These are phyloP conservation scores for Teratosphaeria viscida DNA, from an alignment of 2,329 filamentous ascomycete species.

Conservation along the genomic window DNA sequence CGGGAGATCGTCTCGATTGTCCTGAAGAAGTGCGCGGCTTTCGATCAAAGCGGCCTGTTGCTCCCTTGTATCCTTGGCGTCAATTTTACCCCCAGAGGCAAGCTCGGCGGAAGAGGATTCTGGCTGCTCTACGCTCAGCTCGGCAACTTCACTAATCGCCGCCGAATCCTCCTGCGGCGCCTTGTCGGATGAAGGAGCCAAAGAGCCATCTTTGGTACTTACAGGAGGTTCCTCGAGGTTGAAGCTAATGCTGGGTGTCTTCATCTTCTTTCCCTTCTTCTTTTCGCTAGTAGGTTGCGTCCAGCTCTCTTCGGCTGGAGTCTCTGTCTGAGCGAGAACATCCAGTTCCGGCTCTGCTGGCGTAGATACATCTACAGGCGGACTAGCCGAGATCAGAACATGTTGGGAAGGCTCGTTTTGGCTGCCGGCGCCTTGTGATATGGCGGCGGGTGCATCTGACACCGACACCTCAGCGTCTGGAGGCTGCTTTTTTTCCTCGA, in stretches of 20 bases:
- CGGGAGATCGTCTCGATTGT: not conserved
- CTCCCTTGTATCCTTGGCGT: not conserved
- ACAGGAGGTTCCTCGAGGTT: not conserved
- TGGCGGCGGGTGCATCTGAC: not conserved
- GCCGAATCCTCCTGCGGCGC: not conserved
- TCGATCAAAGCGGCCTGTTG: not conserved
- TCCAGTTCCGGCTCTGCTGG: not conserved
- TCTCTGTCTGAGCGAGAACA: not conserved
- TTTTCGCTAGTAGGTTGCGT: constrained; percentile 4
- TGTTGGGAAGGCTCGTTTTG: not conserved
- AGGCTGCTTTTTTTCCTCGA: not conserved
- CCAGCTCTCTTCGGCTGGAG: constrained; percentile 4
- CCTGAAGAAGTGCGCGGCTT: not conserved
- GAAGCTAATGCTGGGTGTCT: not conserved
- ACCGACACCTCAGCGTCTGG: not conserved
- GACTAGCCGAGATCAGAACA: not conserved
- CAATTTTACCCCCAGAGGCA: not conserved
- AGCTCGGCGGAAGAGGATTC: not conserved
- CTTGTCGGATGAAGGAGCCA: not conserved
- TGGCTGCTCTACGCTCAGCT: not conserved
- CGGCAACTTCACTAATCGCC: not conserved
- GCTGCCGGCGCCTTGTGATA: not conserved
- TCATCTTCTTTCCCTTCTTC: constrained; percentile 9
- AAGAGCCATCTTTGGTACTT: not conserved
- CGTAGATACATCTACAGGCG: not conserved